A percentile compares a stretch with the other conserved stretches of the same genome.
phyloP scores from a whole-genome alignment of 257 asterid species.

The Jaltomata sinuosa region DNA sequence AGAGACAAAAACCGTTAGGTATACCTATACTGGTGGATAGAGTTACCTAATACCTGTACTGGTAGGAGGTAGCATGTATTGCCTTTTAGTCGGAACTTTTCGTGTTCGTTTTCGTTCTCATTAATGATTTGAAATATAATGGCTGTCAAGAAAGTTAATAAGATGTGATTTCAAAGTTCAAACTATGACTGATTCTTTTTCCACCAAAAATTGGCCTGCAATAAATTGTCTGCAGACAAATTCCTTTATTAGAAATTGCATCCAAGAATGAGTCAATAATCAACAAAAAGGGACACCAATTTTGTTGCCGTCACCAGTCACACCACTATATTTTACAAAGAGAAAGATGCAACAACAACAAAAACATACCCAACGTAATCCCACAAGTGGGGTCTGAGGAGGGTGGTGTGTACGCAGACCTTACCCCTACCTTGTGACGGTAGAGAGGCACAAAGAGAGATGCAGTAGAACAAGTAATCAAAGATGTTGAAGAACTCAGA shows the following conservation, averaged over 20 bases:
- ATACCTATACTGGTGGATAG: not conserved
- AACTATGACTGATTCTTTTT: not conserved
- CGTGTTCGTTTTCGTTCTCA: not conserved
- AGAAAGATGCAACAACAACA: not conserved
- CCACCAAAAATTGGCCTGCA: not conserved
- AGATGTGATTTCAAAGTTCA: not conserved
- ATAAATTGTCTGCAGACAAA: not conserved
- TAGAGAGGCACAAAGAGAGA: not conserved
- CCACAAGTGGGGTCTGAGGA: not conserved
- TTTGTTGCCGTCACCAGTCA: not conserved
- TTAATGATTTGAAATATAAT: not conserved
- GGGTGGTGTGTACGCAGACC: no score
- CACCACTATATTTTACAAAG: not conserved
- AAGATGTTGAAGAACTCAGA: not conserved
- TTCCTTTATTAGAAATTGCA: not conserved
- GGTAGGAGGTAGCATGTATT: not conserved
- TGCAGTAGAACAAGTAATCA: not conserved
- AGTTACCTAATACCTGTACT: not conserved
- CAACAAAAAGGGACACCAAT: not conserved
- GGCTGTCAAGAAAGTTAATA: not conserved
- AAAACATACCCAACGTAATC: not conserved
- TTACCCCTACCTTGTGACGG: no score
- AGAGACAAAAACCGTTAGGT: not conserved
- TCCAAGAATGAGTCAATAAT: not conserved
- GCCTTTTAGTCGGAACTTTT: not conserved